Percentiles rank a stretch among this genome's conserved stretches.
phyloP scores from a whole-genome alignment of 108 stramenopile species.

The Fistulifera pelliculosa region DNA sequence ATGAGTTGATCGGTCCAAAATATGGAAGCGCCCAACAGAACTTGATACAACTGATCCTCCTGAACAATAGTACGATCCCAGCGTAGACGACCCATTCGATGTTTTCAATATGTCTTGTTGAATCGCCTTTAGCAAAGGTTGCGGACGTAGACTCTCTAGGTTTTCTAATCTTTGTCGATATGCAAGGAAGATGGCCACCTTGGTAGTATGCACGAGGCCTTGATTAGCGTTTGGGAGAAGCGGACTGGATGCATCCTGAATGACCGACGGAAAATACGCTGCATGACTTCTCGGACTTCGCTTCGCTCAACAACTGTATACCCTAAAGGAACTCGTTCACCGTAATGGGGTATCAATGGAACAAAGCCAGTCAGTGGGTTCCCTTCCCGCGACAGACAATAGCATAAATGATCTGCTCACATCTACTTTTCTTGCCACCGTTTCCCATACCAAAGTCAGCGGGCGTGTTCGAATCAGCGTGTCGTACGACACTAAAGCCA shows the following conservation, averaged over 20 bases:
- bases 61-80: slow-evolving; percentile 76
- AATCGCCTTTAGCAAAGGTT: slow-evolving; percentile 62
- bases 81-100: not conserved
- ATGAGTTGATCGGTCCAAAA: slow-evolving; percentile 85
- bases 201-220: slow-evolving; percentile 8
- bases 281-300: slow-evolving; percentile 63
- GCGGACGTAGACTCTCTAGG: slow-evolving; percentile 70
- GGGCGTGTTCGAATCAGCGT: slow-evolving; percentile 7
- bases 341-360: slow-evolving; percentile 48
- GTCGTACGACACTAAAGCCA: slow-evolving; percentile 74
- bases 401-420: slow-evolving; percentile 54
- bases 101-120: slow-evolving; percentile 6
- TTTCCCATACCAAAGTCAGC: slow-evolving; percentile 6
- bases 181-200: slow-evolving; percentile 52
- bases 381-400: slow-evolving; percentile 79
- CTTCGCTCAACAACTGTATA: slow-evolving; percentile 78
- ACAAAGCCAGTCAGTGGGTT: slow-evolving; percentile 77
- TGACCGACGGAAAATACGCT: slow-evolving; percentile 23
- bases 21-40: slow-evolving; percentile 73
- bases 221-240: too few relatives aligned
- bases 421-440: slow-evolving; percentile 4
- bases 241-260: too few relatives aligned
- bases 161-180: slow-evolving; percentile 78
- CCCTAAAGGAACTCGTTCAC: slow-evolving; percentile 70
- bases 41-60: slow-evolving; percentile 62